Percentiles rank a stretch among this genome's conserved stretches.
These are phyloP conservation scores for Diaporthe longicolla DNA, from an alignment of 2,329 filamentous ascomycete species.

Conservation along the genomic window DNA sequence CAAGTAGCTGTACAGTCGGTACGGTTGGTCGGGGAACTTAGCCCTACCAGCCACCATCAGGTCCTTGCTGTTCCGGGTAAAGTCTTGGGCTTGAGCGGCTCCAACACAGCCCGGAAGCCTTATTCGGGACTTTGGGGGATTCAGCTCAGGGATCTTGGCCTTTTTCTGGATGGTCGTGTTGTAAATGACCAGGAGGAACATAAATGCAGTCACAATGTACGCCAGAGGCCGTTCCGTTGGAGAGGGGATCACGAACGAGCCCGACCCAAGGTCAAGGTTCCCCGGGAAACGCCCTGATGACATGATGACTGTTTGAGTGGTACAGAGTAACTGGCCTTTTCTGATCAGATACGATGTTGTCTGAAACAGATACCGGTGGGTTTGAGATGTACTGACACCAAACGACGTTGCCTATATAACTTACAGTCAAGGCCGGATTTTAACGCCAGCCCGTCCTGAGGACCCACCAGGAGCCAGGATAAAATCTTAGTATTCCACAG, in stretches of 20 bases:
- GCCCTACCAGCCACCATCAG: neutral
- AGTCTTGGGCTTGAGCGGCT: neutral
- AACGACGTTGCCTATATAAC: too few relatives aligned
- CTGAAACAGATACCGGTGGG: too few relatives aligned
- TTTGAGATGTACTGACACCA: too few relatives aligned
- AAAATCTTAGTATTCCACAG: too few relatives aligned
- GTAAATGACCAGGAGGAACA: neutral
- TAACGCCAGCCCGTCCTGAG: too few relatives aligned
- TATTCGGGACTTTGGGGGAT: constrained; percentile 1
- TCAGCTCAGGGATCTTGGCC: neutral
- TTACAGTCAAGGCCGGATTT: too few relatives aligned
- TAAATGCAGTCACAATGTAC: neutral
- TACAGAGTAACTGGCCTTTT: too few relatives aligned
- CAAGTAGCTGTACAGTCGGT: constrained; percentile 13
- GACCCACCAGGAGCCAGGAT: too few relatives aligned
- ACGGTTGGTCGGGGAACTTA: constrained; percentile 19
- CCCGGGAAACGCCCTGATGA: too few relatives aligned
- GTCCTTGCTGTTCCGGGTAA: neutral
- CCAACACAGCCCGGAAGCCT: neutral
- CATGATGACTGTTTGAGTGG: too few relatives aligned
- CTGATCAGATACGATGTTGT: too few relatives aligned
- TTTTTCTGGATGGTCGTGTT: neutral
- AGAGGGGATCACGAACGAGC: neutral
- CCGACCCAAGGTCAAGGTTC: neutral
- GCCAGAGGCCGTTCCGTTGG: neutral